Percentiles rank a stretch among this genome's conserved stretches.
Evolutionary conservation across 1,139 yeast genomes (phyloP).

Genomic region (Taiozyma sp.): DNA sequence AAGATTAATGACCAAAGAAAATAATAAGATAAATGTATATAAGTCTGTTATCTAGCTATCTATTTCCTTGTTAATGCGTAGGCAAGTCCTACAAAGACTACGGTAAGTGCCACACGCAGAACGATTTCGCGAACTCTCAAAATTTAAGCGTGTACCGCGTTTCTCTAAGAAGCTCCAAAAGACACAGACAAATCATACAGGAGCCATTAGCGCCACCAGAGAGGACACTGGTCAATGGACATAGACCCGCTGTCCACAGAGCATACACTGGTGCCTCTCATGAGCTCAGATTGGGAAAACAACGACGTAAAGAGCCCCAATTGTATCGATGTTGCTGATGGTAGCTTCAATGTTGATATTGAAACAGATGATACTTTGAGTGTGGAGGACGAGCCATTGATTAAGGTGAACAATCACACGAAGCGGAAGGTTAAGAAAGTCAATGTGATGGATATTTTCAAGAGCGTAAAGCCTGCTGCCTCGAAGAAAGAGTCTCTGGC

Average conservation of each 20-base stretch:
- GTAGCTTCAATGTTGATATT: neutral
- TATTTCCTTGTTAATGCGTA: neutral
- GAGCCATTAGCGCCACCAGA: neutral
- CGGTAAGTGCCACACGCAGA: neutral
- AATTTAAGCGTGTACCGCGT: neutral
- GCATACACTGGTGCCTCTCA: neutral
- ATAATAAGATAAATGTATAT: neutral
- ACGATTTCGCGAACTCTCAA: neutral
- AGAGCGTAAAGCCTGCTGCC: neutral
- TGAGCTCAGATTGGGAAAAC: neutral
- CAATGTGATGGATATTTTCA: conserved; percentile 11
- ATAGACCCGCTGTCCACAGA: neutral
- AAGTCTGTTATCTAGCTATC: neutral
- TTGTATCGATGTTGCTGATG: neutral
- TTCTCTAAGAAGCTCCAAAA: neutral
- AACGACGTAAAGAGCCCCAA: neutral
- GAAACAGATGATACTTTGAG: conserved; percentile 8
- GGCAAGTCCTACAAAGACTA: neutral
- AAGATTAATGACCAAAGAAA: neutral
- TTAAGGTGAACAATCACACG: neutral
- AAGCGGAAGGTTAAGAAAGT: neutral
- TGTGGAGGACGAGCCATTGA: neutral
- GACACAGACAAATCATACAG: neutral
- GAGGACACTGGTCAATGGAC: neutral
- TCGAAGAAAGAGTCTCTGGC: neutral